These are phyloP conservation scores for Dactylonectria macrodidyma DNA, from an alignment of 2,329 filamentous ascomycete genomes.

Conservation along the genomic window DNA sequence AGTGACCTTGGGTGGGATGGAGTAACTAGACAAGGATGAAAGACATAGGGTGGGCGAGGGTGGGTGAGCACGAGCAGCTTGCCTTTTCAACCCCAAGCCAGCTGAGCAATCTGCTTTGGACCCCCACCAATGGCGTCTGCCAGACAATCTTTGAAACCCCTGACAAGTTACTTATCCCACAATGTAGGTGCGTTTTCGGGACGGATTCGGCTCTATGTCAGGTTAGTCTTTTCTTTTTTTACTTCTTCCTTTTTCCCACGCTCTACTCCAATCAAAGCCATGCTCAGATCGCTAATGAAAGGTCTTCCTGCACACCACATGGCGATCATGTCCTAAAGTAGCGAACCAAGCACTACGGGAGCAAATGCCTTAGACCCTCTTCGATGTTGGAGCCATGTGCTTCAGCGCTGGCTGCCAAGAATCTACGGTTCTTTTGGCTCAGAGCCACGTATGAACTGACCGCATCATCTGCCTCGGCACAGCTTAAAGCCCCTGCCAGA, in stretches of 20 bases:
- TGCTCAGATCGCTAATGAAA: constrained; percentile 7
- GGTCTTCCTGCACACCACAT: not conserved
- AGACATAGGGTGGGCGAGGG: constrained; percentile 6
- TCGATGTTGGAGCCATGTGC: not conserved
- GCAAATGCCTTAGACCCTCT: not conserved
- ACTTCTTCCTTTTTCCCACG: constrained; percentile 29
- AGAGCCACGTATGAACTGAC: no score
- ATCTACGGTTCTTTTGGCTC: no score
- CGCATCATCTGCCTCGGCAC: no score
- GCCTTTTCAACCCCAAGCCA: constrained; percentile 15
- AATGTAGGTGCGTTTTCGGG: constrained; percentile 11
- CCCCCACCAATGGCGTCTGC: constrained; percentile 30
- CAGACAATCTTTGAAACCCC: constrained; percentile 14
- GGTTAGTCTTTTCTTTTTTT: not conserved
- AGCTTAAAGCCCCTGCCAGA: not conserved
- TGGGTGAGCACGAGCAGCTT: constrained; percentile 3
- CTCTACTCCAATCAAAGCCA: constrained; percentile 17
- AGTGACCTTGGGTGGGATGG: constrained; percentile 19
- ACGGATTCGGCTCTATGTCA: not conserved
- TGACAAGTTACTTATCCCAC: not conserved
- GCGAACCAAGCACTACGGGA: not conserved
- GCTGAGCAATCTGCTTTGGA: constrained; percentile 36
- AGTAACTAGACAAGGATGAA: constrained; percentile 11
- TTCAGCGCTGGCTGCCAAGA: no score
- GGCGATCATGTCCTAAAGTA: not conserved